Percentiles rank a stretch among this genome's conserved stretches.
These are phyloP conservation scores for Pinus tabuliformis DNA, from an alignment of 75 land plant species.

Conservation along the genomic window DNA sequence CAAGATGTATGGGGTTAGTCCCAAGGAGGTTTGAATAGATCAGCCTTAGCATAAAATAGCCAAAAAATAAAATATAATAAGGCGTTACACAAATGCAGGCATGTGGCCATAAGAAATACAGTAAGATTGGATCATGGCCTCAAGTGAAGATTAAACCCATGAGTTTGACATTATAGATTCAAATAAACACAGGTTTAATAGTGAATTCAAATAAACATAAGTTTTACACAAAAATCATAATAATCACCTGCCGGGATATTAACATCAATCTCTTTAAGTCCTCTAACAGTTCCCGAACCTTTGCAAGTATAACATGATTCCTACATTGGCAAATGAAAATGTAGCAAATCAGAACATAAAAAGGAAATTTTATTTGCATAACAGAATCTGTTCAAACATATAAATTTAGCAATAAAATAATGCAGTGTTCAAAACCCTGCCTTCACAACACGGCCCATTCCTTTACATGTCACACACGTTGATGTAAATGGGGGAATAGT, in stretches of 20 bases:
- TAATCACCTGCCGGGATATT: slow-evolving; percentile 76
- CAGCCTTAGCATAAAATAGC: too few relatives aligned
- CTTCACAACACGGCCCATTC: slow-evolving; percentile 59
- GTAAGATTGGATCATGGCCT: too few relatives aligned
- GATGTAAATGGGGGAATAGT: slow-evolving; percentile 67
- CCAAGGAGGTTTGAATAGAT: too few relatives aligned
- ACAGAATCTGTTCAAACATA: too few relatives aligned
- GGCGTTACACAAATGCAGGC: too few relatives aligned
- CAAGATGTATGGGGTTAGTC: too few relatives aligned
- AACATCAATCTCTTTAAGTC: slow-evolving; percentile 59
- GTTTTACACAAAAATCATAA: neutral
- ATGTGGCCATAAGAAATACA: too few relatives aligned
- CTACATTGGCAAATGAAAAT: slow-evolving; percentile 25
- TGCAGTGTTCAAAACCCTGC: slow-evolving; percentile 14
- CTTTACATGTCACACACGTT: slow-evolving; percentile 68
- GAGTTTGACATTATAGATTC: too few relatives aligned
- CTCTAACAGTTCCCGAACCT: slow-evolving; percentile 73
- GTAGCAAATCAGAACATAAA: neutral
- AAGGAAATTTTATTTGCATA: neutral
- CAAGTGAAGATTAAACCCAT: too few relatives aligned
- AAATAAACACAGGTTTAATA: neutral
- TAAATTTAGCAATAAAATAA: neutral
- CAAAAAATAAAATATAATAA: too few relatives aligned
- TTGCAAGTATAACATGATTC: slow-evolving; percentile 59
- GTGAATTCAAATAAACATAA: neutral